These are phyloP conservation scores for Phycomyces nitens DNA, from an alignment of 192 early-diverging fungal species.

Conservation along the genomic window DNA sequence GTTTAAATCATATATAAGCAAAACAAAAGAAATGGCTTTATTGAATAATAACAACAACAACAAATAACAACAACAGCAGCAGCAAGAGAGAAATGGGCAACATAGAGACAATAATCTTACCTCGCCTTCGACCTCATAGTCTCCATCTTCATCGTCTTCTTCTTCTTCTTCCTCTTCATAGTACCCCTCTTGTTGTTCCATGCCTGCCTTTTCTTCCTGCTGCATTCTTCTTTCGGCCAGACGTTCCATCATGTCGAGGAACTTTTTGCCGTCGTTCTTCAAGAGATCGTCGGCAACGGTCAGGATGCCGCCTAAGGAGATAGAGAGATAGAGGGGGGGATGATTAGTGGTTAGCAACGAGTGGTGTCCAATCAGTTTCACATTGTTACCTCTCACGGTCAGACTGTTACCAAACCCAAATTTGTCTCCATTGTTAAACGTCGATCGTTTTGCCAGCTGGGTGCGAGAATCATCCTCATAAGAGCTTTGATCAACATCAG, in stretches of 20 bases:
- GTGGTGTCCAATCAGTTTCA: no score
- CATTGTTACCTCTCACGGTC: slow-evolving; percentile 77
- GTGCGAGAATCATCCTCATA: slow-evolving; percentile 6
- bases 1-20: no score
- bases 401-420: slow-evolving; percentile 74
- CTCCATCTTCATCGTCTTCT: slow-evolving; percentile 58
- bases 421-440: slow-evolving; percentile 20
- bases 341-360: no score
- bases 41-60: no score
- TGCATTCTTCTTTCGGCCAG: slow-evolving; percentile 88
- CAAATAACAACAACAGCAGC: no score
- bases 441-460: background rate
- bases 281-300: slow-evolving; percentile 86
- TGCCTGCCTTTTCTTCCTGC: slow-evolving; percentile 57
- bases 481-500: slow-evolving; percentile 4
- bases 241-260: slow-evolving; percentile 95
- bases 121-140: slow-evolving; percentile 54
- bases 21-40: background rate
- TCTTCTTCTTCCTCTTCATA: slow-evolving; percentile 57
- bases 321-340: no score
- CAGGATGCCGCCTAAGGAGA: slow-evolving; percentile 50
- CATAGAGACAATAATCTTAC: slow-evolving; percentile 18
- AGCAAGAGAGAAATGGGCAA: slow-evolving; percentile 1
- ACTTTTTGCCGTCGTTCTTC: slow-evolving; percentile 91
- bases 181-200: slow-evolving; percentile 34